Conservation (phyloP, 768 basidiomycete species). For the Macrolepiota dolichaula region DNA sequence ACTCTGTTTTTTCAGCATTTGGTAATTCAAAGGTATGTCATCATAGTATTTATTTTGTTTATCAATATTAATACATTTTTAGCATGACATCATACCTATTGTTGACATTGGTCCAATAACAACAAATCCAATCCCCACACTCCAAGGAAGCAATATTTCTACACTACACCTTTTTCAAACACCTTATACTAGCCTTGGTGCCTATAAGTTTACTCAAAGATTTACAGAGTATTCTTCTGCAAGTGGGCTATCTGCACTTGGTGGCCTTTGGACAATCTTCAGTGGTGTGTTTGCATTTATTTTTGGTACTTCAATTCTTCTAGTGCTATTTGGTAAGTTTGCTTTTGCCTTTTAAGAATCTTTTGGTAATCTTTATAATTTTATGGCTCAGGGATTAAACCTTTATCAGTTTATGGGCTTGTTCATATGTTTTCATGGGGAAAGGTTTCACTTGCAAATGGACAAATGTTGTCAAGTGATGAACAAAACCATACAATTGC, state of each 20-base stretch:
- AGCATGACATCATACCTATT: background rate
- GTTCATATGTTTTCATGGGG: background rate
- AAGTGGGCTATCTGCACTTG: conserved; percentile 7
- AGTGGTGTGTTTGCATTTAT: conserved; percentile 8
- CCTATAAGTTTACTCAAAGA: background rate
- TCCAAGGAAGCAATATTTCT: background rate
- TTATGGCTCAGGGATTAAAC: background rate
- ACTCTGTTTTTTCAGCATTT: background rate
- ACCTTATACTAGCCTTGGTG: background rate
- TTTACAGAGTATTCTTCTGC: conserved; percentile 5
- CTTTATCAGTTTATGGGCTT: background rate
- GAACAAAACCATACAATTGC: too few relatives aligned
- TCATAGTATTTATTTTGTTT: background rate
- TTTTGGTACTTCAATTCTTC: conserved; percentile 8
- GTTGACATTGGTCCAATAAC: background rate
- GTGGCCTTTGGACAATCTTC: conserved; percentile 11
- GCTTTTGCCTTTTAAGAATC: background rate
- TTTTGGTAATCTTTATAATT: too few relatives aligned
- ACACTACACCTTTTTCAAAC: background rate
- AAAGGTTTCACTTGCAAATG: background rate
- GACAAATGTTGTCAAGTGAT: too few relatives aligned
- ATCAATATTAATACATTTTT: background rate
- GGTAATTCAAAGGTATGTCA: background rate
- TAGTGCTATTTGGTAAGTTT: conserved; percentile 4
- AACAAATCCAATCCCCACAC: background rate